phyloP scores from a whole-genome alignment of 1,139 yeast genomes.

The Suhomyces choctaworum region DNA sequence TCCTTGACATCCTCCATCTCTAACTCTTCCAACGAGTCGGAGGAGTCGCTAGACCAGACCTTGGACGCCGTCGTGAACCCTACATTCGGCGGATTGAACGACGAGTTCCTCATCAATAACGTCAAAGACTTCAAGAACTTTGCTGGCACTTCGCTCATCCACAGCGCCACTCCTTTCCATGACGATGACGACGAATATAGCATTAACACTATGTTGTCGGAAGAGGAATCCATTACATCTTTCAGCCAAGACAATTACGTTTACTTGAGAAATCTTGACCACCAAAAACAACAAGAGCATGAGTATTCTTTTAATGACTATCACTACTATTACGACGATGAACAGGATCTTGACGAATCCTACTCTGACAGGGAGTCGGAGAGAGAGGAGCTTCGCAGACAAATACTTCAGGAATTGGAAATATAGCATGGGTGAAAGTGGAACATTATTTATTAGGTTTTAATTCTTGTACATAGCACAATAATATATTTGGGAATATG shows the following conservation, averaged over 20 bases:
- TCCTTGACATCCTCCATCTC: conserved; percentile 15
- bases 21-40: conserved; percentile 6
- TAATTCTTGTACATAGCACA: conserved; percentile 8
- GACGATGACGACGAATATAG: conserved; percentile 16
- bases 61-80: conserved; percentile 12
- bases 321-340: conserved; percentile 16
- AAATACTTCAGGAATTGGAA: conserved; percentile 36
- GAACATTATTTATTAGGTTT: conserved; percentile 1
- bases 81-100: conserved; percentile 21
- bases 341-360: conserved; percentile 9
- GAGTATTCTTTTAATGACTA: conserved; percentile 17
- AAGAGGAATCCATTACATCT: conserved; percentile 18
- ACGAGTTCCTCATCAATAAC: conserved; percentile 29
- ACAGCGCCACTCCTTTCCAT: conserved; percentile 7
- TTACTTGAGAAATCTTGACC: conserved; percentile 10
- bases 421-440: conserved; percentile 1
- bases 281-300: conserved; percentile 3
- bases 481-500: conserved; percentile 1
- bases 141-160: conserved; percentile 32
- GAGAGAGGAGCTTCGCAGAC: conserved; percentile 41
- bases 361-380: conserved; percentile 31
- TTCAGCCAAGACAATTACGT: conserved; percentile 14
- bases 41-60: conserved; percentile 9
- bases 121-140: conserved; percentile 30
- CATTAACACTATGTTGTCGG: conserved; percentile 24